A percentile compares a stretch with the other conserved stretches of the same genome.
Evolutionary conservation across 148 eudicot species (phyloP).

Genomic region (Cornus suecica): DNA sequence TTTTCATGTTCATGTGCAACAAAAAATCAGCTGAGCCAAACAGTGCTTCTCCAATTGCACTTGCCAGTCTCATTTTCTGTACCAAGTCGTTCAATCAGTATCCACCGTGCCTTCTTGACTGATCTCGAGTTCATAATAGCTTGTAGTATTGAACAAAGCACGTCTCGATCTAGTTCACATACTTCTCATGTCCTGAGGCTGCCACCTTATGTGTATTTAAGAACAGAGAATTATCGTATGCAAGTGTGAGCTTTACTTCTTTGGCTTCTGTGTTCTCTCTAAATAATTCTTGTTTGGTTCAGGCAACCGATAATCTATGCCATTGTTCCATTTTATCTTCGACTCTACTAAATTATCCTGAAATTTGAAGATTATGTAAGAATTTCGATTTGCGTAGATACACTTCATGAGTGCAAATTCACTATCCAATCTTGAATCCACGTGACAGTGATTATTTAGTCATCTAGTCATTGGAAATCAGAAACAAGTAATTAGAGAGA

Average conservation of each 20-base stretch:
- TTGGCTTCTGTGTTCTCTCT: slow-evolving; percentile 30
- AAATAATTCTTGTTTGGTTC: slow-evolving; percentile 46
- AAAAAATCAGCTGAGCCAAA: slow-evolving; percentile 41
- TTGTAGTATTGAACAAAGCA: slow-evolving; percentile 30
- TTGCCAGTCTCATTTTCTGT: slow-evolving; percentile 42
- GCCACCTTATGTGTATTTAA: slow-evolving; percentile 4
- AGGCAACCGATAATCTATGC: slow-evolving; percentile 31
- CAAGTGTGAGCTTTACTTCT: slow-evolving; percentile 50
- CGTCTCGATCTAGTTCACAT: slow-evolving; percentile 31
- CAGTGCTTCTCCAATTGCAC: slow-evolving; percentile 30
- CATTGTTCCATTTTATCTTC: slow-evolving; percentile 50
- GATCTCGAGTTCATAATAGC: slow-evolving; percentile 23
- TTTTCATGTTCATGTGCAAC: slow-evolving; percentile 36
- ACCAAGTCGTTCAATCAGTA: slow-evolving; percentile 41
- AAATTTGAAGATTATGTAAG: slow-evolving; percentile 4
- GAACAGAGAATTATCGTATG: slow-evolving; percentile 34
- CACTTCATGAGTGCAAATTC: no score
- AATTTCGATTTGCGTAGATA: no score
- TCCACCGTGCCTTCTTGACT: slow-evolving; percentile 21
- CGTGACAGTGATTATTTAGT: no score
- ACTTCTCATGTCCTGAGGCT: slow-evolving; percentile 8
- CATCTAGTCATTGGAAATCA: no score
- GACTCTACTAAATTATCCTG: slow-evolving; percentile 46
- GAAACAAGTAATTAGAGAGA: no score
- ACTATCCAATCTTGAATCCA: no score